phyloP scores from a whole-genome alignment of 805 yeast genomes.

The Ogataea allantospora region DNA sequence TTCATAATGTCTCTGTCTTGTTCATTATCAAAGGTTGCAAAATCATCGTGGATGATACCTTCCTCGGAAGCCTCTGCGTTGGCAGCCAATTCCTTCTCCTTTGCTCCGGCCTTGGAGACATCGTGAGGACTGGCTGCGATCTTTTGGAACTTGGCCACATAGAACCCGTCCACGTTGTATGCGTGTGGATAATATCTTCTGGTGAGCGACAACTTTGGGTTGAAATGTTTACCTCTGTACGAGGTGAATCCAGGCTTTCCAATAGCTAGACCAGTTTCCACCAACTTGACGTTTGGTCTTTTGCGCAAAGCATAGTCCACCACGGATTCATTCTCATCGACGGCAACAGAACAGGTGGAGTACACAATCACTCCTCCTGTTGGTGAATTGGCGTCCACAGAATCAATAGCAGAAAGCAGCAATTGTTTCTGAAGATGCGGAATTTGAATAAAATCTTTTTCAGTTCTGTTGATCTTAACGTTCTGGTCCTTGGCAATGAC shows the following conservation, averaged over 20 bases:
- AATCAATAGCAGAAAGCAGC: slow-evolving; percentile 90
- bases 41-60: slow-evolving; percentile 81
- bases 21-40: slow-evolving; percentile 74
- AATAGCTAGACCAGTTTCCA: slow-evolving; percentile 86
- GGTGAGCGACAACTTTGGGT: slow-evolving; percentile 71
- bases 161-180: slow-evolving; percentile 97
- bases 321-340: slow-evolving; percentile 97
- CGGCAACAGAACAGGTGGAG: slow-evolving; percentile 97
- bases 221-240: slow-evolving; percentile 89
- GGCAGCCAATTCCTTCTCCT: slow-evolving; percentile 79
- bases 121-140: slow-evolving; percentile 83
- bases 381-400: slow-evolving; percentile 88
- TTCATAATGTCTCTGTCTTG: slow-evolving; percentile 74
- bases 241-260: slow-evolving; percentile 96
- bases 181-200: slow-evolving; percentile 98
- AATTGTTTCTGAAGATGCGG: slow-evolving; percentile 97
- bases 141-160: slow-evolving; percentile 94
- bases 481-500: slow-evolving; percentile 96
- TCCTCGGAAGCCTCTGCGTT: slow-evolving; percentile 75
- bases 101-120: slow-evolving; percentile 81
- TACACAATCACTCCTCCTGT: slow-evolving; percentile 94
- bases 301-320: slow-evolving; percentile 97
- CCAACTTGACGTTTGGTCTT: slow-evolving; percentile 93
- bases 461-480: slow-evolving; percentile 90
- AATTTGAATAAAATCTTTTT: slow-evolving; percentile 92